Conservation (phyloP, 1,284 basidiomycete species). For the Leccinum subfulvum region DNA sequence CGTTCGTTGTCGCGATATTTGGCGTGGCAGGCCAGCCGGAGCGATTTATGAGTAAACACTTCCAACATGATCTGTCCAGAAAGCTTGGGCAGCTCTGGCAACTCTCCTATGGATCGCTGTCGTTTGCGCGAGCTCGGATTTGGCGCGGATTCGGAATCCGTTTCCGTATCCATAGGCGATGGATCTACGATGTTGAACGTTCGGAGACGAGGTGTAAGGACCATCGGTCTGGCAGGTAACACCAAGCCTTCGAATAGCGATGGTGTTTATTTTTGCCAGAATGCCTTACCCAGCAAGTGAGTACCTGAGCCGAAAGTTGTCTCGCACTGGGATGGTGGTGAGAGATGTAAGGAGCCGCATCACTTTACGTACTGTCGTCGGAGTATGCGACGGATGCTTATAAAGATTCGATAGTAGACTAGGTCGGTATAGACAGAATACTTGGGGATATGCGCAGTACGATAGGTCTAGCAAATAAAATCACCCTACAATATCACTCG, state of each 20-base stretch:
- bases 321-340: constrained; percentile 21
- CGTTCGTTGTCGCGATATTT: constrained; percentile 59
- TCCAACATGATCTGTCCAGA: constrained; percentile 56
- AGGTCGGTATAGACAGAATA: not conserved
- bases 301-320: constrained; percentile 15
- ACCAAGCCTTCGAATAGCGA: constrained; percentile 13
- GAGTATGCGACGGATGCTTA: constrained; percentile 11
- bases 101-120: constrained; percentile 32
- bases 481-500: constrained; percentile 17
- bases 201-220: constrained; percentile 36
- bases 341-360: constrained; percentile 30
- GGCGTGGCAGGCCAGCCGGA: constrained; percentile 45
- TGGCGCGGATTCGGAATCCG: constrained; percentile 25
- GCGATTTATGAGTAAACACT: constrained; percentile 65
- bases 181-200: constrained; percentile 36
- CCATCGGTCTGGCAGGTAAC: constrained; percentile 27
- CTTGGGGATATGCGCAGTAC: constrained; percentile 9
- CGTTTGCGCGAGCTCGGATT: constrained; percentile 32
- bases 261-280: constrained; percentile 19
- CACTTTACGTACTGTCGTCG: constrained; percentile 27
- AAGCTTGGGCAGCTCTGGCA: constrained; percentile 43
- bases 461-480: constrained; percentile 13
- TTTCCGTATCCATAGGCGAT: constrained; percentile 35
- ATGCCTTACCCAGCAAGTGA: constrained; percentile 15
- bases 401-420: not conserved